phyloP scores from a whole-genome alignment of 345 rosid genomes.

The Mercurialis annua region DNA sequence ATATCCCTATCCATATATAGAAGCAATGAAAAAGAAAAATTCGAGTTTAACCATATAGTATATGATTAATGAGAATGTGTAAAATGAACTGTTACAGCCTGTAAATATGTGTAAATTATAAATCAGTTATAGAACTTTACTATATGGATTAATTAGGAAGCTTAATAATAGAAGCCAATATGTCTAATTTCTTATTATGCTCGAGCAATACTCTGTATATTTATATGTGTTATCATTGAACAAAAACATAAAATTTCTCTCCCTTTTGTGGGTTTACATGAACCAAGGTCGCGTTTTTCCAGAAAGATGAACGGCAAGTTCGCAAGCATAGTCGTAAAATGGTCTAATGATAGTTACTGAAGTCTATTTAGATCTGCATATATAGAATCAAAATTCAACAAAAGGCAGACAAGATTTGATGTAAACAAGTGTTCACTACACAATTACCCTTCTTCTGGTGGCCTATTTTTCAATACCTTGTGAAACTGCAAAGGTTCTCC shows the following conservation, averaged over 20 bases:
- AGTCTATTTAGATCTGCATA: not conserved
- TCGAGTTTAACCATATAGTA: not conserved
- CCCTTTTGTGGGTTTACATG: too few species aligned
- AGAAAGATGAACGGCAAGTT: not conserved
- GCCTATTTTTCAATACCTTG: not conserved
- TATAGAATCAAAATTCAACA: not conserved
- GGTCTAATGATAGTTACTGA: not conserved
- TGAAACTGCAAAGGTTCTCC: not conserved
- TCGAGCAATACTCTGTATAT: too few species aligned
- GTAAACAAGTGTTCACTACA: not conserved
- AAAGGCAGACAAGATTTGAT: not conserved
- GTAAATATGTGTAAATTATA: too few species aligned
- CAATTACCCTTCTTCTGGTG: not conserved
- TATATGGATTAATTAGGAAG: too few species aligned
- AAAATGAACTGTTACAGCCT: not conserved
- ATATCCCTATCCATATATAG: slow-evolving; percentile 7
- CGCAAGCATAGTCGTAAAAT: not conserved
- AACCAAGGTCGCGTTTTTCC: not conserved
- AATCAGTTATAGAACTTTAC: too few species aligned
- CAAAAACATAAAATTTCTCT: too few species aligned
- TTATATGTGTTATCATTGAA: too few species aligned
- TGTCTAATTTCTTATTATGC: too few species aligned
- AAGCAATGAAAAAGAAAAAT: not conserved
- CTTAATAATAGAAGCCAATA: too few species aligned
- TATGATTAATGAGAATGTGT: not conserved